Base-by-base conservation (phyloP, 805 yeast species). In the Ogataea henricii region DNA sequence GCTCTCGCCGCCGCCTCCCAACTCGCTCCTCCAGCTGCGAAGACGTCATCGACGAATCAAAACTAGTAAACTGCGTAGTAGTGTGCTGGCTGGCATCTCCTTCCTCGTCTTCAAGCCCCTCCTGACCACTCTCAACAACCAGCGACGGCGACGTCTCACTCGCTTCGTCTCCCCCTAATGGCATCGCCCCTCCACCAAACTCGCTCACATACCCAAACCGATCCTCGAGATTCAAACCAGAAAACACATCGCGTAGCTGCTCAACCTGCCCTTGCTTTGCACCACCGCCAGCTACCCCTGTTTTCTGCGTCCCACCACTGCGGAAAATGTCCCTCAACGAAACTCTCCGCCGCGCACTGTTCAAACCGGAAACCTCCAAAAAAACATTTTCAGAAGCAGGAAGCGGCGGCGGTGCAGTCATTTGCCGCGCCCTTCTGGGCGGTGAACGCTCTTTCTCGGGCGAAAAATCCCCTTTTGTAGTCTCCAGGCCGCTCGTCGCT, bases 321-420 rank as follows among this genome's bases (percentile, higher is more conserved):
- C 40, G 38, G 36, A 47, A 47, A 36, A 42, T 42, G 6, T 47
- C 50, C 13, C 50, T 27, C 6, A 47, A 42, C 18, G 50, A 47
- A 8, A 47, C 50, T 29, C 47, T 22, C 38, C 50, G 37, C 27
- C 40, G 32, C 14, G 50, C 16, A 12, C 34, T 23, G n/a, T 21
- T 33, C 26, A 40, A 20, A 16, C 42, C 42, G 23, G 42, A 39
- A 39, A 39, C 42, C 25, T 39, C 42, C 23, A 39, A 17, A 39
- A 39, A 39, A 14, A 39, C 10, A 18, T 39, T 39, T 18, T 39
- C 42, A 3, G 42, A 25, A 17, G 26, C 23, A 30, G 38, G 38
- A 4, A 37, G 29, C 25, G 26, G 27, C 8, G 29, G 20, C 7
- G 23, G 25, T 23, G 27, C 30, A 14, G 29, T 14, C 22, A 17